These are phyloP conservation scores for Sporothrix schenckii DNA, from an alignment of 2,329 filamentous ascomycete genomes.

Conservation along the genomic window DNA sequence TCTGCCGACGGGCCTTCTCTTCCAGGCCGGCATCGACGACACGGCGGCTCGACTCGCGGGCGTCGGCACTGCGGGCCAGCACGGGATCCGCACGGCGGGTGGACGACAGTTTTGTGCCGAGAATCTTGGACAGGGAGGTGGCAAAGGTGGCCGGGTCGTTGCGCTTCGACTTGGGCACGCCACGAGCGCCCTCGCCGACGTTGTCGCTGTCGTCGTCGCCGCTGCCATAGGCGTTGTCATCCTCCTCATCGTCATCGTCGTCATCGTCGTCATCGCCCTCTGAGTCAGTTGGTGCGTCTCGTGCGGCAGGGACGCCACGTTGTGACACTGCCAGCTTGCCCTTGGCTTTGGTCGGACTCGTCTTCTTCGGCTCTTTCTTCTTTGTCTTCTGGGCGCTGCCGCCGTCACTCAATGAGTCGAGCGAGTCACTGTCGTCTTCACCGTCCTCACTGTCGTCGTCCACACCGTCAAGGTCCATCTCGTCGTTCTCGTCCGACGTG, in stretches of 20 bases:
- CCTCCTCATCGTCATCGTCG: constrained; percentile 44
- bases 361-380: constrained; percentile 45
- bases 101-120: constrained; percentile 82
- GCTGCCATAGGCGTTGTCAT: constrained; percentile 43
- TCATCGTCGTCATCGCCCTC: constrained; percentile 45
- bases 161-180: constrained; percentile 68
- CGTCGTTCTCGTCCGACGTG: constrained; percentile 40
- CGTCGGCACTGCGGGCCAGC: constrained; percentile 78
- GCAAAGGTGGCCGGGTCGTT: constrained; percentile 92
- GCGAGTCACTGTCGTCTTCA: constrained; percentile 45
- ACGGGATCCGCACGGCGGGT: constrained; percentile 86
- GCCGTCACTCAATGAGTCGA: constrained; percentile 40
- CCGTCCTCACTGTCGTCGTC: constrained; percentile 39
- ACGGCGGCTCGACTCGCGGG: constrained; percentile 71
- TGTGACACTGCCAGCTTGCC: not conserved
- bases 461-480: constrained; percentile 33
- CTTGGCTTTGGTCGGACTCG: constrained; percentile 34
- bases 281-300: constrained; percentile 40
- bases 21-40: constrained; percentile 78
- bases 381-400: constrained; percentile 36
- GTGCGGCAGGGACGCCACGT: constrained; percentile 23
- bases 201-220: constrained; percentile 42
- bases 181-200: constrained; percentile 45
- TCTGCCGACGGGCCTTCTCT: constrained; percentile 73
- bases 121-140: constrained; percentile 89